phyloP scores from a whole-genome alignment of 2,329 filamentous ascomycete genomes.

The Cladophialophora psammophila region DNA sequence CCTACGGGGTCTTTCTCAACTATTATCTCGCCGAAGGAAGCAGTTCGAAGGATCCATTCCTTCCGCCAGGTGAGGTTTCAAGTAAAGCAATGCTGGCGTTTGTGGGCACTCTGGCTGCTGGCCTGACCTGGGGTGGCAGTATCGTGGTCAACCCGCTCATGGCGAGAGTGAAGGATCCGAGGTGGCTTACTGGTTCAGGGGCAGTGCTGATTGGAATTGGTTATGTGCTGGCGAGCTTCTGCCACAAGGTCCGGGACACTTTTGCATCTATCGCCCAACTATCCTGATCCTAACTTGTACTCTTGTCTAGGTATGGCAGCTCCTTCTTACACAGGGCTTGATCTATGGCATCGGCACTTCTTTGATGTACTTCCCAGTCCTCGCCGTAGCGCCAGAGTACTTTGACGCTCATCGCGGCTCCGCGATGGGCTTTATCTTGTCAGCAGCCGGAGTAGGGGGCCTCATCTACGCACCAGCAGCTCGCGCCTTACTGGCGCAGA shows the following conservation, averaged over 20 bases:
- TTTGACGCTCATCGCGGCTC: conserved; percentile 65
- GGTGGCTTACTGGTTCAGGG: conserved; percentile 52
- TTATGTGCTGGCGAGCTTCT: conserved; percentile 52
- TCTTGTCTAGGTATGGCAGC: conserved; percentile 61
- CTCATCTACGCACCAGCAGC: conserved; percentile 58
- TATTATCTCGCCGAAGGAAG: conserved; percentile 51
- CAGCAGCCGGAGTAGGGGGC: conserved; percentile 67
- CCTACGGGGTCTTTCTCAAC: conserved; percentile 59
- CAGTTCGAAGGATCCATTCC: conserved; percentile 51
- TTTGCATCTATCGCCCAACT: neutral
- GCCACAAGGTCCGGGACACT: conserved; percentile 39
- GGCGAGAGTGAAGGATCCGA: conserved; percentile 51
- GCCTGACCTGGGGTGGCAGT: conserved; percentile 60
- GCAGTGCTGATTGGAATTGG: conserved; percentile 53
- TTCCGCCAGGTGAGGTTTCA: conserved; percentile 45
- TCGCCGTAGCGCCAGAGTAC: conserved; percentile 67
- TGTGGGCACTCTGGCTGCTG: conserved; percentile 58
- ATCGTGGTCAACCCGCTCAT: conserved; percentile 59
- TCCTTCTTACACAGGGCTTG: conserved; percentile 67
- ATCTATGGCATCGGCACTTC: conserved; percentile 70
- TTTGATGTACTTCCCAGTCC: conserved; percentile 65
- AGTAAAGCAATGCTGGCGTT: conserved; percentile 57
- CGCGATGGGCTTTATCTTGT: conserved; percentile 66
- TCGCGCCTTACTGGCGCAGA: conserved; percentile 42
- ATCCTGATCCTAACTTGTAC: neutral